Percentiles rank a stretch among this genome's conserved stretches.
Conservation (phyloP, 2,329 filamentous ascomycete species). For the Fusarium sp. region DNA sequence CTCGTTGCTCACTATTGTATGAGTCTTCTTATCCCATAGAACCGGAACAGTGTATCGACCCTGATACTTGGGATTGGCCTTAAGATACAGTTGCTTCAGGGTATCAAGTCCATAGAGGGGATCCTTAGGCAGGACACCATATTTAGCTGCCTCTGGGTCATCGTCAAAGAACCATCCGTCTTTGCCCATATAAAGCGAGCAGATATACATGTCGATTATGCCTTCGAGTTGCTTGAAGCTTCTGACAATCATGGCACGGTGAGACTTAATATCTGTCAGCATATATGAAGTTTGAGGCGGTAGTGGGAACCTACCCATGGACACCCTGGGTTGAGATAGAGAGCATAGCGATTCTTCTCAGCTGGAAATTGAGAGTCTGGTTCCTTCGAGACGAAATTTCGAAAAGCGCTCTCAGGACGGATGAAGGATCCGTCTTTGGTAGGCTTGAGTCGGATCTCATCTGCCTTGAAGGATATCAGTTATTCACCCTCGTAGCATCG, state of each 20-base stretch:
- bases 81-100: slow-evolving; percentile 77
- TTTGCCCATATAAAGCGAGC: slow-evolving; percentile 72
- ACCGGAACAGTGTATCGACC: slow-evolving; percentile 81
- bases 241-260: slow-evolving; percentile 78
- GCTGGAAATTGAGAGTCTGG: slow-evolving; percentile 65
- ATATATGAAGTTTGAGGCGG: accelerated
- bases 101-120: slow-evolving; percentile 74
- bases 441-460: slow-evolving; percentile 11
- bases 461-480: background rate
- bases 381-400: slow-evolving; percentile 64
- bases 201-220: slow-evolving; percentile 73
- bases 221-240: slow-evolving; percentile 79
- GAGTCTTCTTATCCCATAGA: slow-evolving; percentile 75
- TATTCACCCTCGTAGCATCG: accelerated
- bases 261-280: slow-evolving; percentile 60
- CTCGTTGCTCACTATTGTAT: slow-evolving; percentile 84
- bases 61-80: slow-evolving; percentile 72
- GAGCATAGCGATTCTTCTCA: slow-evolving; percentile 68
- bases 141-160: slow-evolving; percentile 54
- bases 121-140: slow-evolving; percentile 59
- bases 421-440: slow-evolving; percentile 61
- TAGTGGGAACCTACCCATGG: slow-evolving; percentile 64
- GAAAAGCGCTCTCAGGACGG: slow-evolving; percentile 65
- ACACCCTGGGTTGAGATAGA: slow-evolving; percentile 71
- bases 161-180: slow-evolving; percentile 65